Evolutionary conservation across 148 eudicot species (phyloP), one percentile per base, ranked within the genome.

Genomic region (Nepenthes mirabilis): DNA sequence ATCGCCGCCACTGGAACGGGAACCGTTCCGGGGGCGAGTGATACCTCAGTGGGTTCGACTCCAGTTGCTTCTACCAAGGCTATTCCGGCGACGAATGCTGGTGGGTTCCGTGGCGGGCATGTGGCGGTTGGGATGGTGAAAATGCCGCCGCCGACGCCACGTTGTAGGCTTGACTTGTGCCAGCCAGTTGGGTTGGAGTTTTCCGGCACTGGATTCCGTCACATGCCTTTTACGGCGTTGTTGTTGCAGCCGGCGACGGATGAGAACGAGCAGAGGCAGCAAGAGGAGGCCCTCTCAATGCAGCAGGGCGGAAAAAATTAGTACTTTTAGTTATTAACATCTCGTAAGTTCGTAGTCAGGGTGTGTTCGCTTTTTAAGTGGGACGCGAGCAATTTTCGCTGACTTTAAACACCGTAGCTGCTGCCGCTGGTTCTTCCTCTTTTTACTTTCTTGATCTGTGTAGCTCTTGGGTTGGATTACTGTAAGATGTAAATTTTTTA

Each of bases 1-100:
- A 58, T 81, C 56, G 78, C 81, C 57, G 85, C 85, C 50, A 77
- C 81, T 23, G 82, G 79, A 6, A 47, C 71, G 54, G 85, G 81
- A 45, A 75, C 75, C 14, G 37, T 64, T n/a, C 79, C 82, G 13
- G 58, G 76, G 12, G 57, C 36, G 5, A 40, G 45, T 8, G 45
- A 40, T 4, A 40, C 45, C 4, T 40, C 45, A 40, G 45, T 40
- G 45, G 45, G 45, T 40, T 40, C 45, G 8, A 8, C 45, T 40
- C 45, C 45, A 8, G 8, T 40, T 4, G 8, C 45, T 40, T 4
- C 45, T 4, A 53, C 61, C 1, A 56, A 64, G 34, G 56, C 73
- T 57, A 65, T 63, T 37, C 1, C 73, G 32, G 37, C 62, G 56
- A 57, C 57, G 43, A 34, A 34, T 47, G 52, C 7, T 59, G 33